Evolutionary conservation across 352 stramenopile species (phyloP), one percentile per base, ranked within the genome.

Genomic region (Globisporangium nagaii): DNA sequence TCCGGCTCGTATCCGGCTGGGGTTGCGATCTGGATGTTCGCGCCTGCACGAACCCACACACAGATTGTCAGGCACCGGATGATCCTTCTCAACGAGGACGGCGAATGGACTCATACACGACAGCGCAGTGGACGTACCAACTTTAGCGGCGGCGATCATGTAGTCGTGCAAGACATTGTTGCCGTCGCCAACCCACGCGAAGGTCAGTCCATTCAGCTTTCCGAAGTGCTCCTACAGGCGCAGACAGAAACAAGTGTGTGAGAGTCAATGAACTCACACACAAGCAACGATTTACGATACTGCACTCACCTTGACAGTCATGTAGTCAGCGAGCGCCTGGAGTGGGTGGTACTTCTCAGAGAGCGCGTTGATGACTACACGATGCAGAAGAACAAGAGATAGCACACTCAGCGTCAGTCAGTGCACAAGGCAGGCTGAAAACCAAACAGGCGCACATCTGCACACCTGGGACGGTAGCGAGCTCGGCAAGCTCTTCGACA

Each of bases 141-240:
- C 67, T 65, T 92, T 91, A 22, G 84, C 84, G 3, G 85, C 88
- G 31, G 96, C 96, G 15, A 98, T 71, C 94, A 98, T 98, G 53
- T 98, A 94, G 68, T 99, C 96, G 62, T 99, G 96, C 40, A 97
- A 68, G 27, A 98, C 90, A 50, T 99, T 99, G 78, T 99, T 99
- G 49, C 96, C 96, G 63, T 99, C 97, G 53, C 97, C 97, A 45
- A 99, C 96, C 94, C 96, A 99, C 35, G 93, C 83, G 34, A 99
- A 74, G 31, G 93, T 98, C 40, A 98, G 88, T 5, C 93, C 94
- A 19, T 93, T 68, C 20, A 92, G 64, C 45, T 76, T 71, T 31
- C 86, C 86, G 60, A 96, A 96, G 56, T 92, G 85, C 56, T 96
- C 83, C 66, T 54, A 25, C 46, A 46, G n/a, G n/a, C 19, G 13